A percentile compares a stretch with the other conserved stretches of the same genome.
Evolutionary conservation across 179 eudicot species (phyloP).

Genomic region (Beta macrorhiza): DNA sequence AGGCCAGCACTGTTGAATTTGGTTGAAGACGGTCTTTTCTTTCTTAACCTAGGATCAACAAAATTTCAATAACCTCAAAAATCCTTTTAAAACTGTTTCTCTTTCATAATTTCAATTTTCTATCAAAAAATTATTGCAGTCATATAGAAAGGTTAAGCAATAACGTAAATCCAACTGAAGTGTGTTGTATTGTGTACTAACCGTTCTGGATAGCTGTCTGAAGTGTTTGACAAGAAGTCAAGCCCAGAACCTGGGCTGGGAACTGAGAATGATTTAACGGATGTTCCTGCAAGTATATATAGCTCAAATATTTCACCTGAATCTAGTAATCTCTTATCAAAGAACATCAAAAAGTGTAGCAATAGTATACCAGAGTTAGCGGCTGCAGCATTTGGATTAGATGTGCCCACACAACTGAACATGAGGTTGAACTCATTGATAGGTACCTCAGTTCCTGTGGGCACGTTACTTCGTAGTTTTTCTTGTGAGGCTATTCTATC

Average conservation of each 20-base stretch:
- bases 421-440: conserved; percentile 33
- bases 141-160: neutral
- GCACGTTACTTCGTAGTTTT: conserved; percentile 38
- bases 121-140: neutral
- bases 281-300: conserved; percentile 46
- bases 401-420: conserved; percentile 26
- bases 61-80: conserved; percentile 15
- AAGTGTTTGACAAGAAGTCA: conserved; percentile 40
- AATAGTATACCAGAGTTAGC: conserved; percentile 53
- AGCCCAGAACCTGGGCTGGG: conserved; percentile 65
- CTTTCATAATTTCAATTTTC: neutral
- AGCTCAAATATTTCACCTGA: conserved; percentile 16
- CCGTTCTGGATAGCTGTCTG: conserved; percentile 64
- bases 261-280: conserved; percentile 45
- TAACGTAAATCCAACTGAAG: neutral
- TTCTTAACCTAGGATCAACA: conserved; percentile 41
- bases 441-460: conserved; percentile 28
- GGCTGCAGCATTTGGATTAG: conserved; percentile 49
- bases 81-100: neutral
- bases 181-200: conserved; percentile 32
- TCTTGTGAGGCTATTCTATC: conserved; percentile 48
- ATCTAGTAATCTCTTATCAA: neutral
- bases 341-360: conserved; percentile 1
- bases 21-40: conserved; percentile 65
- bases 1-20: conserved; percentile 53